Percentiles rank a stretch among this genome's conserved stretches.
Evolutionary conservation across 306 rosid species (phyloP).

Genomic region (Prunus armeniaca): DNA sequence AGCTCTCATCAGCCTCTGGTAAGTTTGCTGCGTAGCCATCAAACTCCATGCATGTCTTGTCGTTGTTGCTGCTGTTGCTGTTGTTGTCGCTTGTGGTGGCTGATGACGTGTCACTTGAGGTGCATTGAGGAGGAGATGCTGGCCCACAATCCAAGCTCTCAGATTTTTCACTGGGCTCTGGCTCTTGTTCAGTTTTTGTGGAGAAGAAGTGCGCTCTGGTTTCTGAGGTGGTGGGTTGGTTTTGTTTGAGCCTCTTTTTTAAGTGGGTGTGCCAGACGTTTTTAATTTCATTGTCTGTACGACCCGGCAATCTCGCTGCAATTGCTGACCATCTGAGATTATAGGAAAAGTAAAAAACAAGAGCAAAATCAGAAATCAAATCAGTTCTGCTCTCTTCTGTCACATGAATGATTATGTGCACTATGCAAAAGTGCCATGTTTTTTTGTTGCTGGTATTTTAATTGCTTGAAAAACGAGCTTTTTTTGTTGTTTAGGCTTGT

Average conservation of each 20-base stretch:
- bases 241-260: conserved; percentile 60
- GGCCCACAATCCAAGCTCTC: conserved; percentile 3
- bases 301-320: conserved; percentile 77
- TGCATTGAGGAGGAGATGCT: conserved; percentile 41
- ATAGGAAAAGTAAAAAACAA: neutral
- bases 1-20: conserved; percentile 53
- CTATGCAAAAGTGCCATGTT: conserved; percentile 1
- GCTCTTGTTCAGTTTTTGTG: neutral
- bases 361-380: neutral
- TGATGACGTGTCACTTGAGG: conserved; percentile 50
- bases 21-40: conserved; percentile 31
- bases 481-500: neutral
- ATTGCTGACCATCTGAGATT: conserved; percentile 80
- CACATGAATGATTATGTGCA: conserved; percentile 13
- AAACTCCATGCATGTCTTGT: neutral
- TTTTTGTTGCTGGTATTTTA: neutral
- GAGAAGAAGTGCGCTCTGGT: neutral
- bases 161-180: neutral
- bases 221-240: conserved; percentile 16
- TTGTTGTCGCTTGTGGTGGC: conserved; percentile 3
- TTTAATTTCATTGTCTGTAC: conserved; percentile 90
- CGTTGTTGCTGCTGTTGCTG: neutral
- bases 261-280: conserved; percentile 95
- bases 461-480: conserved; percentile 8
- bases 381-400: neutral